Base-by-base conservation (phyloP, 164 flowering plant genomes). In the Houttuynia cordata region DNA sequence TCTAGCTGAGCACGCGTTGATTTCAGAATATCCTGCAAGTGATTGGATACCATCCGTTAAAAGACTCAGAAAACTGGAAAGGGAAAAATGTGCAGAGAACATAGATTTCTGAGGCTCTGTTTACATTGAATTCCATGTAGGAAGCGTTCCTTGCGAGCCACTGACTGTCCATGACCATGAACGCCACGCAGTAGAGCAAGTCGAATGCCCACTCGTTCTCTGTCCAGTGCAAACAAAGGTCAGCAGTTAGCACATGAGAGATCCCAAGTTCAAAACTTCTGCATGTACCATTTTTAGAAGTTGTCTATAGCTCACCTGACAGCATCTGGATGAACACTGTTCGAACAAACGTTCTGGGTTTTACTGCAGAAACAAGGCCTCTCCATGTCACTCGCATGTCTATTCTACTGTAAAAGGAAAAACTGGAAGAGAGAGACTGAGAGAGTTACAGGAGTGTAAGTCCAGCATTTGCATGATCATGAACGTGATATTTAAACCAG, bases 381-480 rank as follows among this genome's bases (percentile, higher is more conserved):
- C 37, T 53, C 58, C 49, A 55, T 56, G 51, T 34, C 47, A 25
- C 15, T 49, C n/a, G 24, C 24, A 23, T 22, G 62, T 47, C 15
- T 10, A 22, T 6, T 6, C 37, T 30, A 30, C 2, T 2, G 6
- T 30, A 30, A 30, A 30, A 6, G 37, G 6, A 30, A 30, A 6
- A 30, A 30, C 17, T 7, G 5, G 19, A 18, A 10, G 14, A 42
- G 17, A 14, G 12, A 10, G 14, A 8, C 17, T 3, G 49, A 17
- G 22, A 52, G 9, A 7, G 10, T 75, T 77, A 87, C 97, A 45
- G 23, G 87, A 78, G 59, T 86, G 82, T 53, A 88, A 78, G 64
- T 91, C 91, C 70, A 91, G 86, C 94, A 91, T 91, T 67, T 91
- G 91, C 82, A 86, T 82, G 65, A 91, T 76, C 97, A 91, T 91